These are phyloP conservation scores for Chalciporus sp. DNA, from an alignment of 1,284 basidiomycete genomes.

Conservation along the genomic window DNA sequence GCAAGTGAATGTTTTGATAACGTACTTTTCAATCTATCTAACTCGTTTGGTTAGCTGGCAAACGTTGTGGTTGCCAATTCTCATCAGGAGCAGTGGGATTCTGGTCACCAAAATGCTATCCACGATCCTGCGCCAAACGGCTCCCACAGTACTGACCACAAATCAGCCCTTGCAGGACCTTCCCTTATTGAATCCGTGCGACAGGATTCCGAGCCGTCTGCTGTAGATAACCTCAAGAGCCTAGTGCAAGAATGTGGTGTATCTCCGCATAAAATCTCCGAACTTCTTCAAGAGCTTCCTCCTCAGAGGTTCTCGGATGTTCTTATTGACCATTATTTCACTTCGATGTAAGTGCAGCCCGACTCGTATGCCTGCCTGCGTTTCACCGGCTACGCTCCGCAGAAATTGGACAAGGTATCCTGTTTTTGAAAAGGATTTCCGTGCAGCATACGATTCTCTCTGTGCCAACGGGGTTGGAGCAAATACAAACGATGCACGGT, in stretches of 20 bases:
- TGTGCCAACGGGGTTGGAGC: conserved; percentile 70
- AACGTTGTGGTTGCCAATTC: conserved; percentile 51
- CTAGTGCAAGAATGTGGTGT: conserved; percentile 91
- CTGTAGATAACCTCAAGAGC: conserved; percentile 77
- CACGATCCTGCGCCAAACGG: conserved; percentile 25
- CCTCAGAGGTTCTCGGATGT: conserved; percentile 73
- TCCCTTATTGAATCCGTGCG: conserved; percentile 46
- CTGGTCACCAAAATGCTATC: conserved; percentile 13
- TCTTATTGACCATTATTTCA: conserved; percentile 77
- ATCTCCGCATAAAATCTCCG: conserved; percentile 83
- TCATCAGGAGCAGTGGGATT: conserved; percentile 35
- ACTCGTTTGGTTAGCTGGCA: conserved; percentile 49
- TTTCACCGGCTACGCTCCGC: conserved; percentile 10
- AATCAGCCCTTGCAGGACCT: conserved; percentile 29
- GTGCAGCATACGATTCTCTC: conserved; percentile 78
- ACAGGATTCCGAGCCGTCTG: conserved; percentile 63
- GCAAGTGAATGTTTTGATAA: conserved; percentile 52
- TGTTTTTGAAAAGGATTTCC: conserved; percentile 85
- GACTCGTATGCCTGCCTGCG: background rate
- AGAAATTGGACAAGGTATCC: conserved; percentile 97
- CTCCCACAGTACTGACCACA: conserved; percentile 27
- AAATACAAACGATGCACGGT: conserved; percentile 84
- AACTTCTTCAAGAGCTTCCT: conserved; percentile 87
- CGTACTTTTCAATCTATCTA: conserved; percentile 13
- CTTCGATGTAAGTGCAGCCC: conserved; percentile 58